Evolutionary conservation across 1,139 yeast species (phyloP).

Genomic region (Sugiyamaella grinbergsii): DNA sequence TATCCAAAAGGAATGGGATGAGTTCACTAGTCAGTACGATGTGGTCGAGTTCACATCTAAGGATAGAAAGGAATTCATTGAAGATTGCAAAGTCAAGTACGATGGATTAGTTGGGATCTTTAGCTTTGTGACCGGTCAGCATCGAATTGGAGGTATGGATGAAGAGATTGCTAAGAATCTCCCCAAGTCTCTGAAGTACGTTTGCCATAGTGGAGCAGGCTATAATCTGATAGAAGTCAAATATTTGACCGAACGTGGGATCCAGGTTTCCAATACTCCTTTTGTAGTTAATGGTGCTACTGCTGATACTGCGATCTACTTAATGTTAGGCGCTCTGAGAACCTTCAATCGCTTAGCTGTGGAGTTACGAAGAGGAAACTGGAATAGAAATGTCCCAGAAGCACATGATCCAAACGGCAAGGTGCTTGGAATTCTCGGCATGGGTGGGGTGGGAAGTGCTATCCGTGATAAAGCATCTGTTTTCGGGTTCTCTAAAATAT

Average conservation of each 20-base stretch:
- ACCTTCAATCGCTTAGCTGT: conserved; percentile 52
- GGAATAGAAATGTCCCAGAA: conserved; percentile 40
- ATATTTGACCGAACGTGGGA: conserved; percentile 52
- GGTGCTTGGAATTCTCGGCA: conserved; percentile 70
- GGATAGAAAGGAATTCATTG: conserved; percentile 39
- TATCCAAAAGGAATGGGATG: conserved; percentile 33
- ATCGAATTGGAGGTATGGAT: conserved; percentile 66
- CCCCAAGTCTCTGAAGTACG: conserved; percentile 62
- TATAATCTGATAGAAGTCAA: conserved; percentile 66
- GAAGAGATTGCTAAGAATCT: conserved; percentile 62
- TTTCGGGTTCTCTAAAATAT: conserved; percentile 61
- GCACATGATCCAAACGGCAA: conserved; percentile 62
- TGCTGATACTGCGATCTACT: conserved; percentile 68
- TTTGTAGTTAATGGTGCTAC: conserved; percentile 72
- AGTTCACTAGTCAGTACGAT: conserved; percentile 34
- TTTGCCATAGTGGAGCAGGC: conserved; percentile 90
- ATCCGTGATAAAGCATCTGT: conserved; percentile 65
- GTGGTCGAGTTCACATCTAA: conserved; percentile 26
- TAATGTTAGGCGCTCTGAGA: conserved; percentile 61
- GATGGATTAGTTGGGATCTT: conserved; percentile 44
- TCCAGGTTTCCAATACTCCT: conserved; percentile 69
- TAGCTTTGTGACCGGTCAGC: conserved; percentile 39
- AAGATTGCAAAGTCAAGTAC: conserved; percentile 39
- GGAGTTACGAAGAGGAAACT: conserved; percentile 45
- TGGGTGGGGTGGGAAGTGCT: conserved; percentile 83